Evolutionary conservation across 129 eudicot species (phyloP).

Genomic region (Pittosporum tobira): DNA sequence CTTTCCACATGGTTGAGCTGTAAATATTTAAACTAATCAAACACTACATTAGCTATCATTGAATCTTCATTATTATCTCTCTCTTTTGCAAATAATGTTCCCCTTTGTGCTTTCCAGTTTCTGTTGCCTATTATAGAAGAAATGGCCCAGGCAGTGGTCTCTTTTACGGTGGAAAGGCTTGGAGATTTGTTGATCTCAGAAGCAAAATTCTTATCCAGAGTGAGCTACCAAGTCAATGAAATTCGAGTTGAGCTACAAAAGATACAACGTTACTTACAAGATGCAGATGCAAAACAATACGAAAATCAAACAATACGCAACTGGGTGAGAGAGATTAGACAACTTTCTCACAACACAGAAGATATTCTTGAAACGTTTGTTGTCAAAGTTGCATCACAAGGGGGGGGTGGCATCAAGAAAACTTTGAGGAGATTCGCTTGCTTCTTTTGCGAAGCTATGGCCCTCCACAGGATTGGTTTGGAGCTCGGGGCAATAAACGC

Average conservation of each 20-base stretch:
- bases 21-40: too few species aligned
- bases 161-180: not conserved
- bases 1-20: too few species aligned
- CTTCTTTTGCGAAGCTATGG: not conserved
- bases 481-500: too few species aligned
- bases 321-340: not conserved
- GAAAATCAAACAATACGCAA: not conserved
- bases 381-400: not conserved
- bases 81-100: too few species aligned
- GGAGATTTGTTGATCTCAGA: slow-evolving; percentile 3
- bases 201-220: not conserved
- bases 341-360: not conserved
- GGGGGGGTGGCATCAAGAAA: not conserved
- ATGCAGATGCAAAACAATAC: not conserved
- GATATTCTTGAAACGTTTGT: not conserved
- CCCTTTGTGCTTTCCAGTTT: too few species aligned
- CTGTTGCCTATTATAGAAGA: not conserved
- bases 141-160: not conserved
- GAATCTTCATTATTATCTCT: too few species aligned
- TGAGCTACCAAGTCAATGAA: not conserved
- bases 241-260: not conserved
- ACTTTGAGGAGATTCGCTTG: not conserved
- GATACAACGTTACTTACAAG: not conserved
- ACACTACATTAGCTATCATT: too few species aligned
- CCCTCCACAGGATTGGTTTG: not conserved